These are phyloP conservation scores for Penicillium griseofulvum DNA, from an alignment of 2,329 filamentous ascomycete species.

Conservation along the genomic window DNA sequence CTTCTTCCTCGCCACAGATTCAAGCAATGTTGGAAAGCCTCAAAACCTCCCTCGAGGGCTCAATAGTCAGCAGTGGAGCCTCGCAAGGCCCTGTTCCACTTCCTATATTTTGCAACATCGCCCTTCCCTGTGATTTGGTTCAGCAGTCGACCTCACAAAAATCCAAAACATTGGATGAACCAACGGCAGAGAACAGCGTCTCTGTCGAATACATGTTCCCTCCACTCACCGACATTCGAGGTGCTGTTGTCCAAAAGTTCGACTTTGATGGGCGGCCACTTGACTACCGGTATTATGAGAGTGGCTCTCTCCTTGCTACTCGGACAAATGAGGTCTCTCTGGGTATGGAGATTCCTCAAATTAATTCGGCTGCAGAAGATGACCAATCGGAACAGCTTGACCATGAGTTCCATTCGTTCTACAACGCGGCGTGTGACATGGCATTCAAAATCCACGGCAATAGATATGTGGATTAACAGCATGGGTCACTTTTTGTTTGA, in stretches of 20 bases:
- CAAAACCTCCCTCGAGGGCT: conserved; percentile 17
- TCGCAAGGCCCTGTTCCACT: conserved; percentile 17
- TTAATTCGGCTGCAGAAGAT: conserved; percentile 1
- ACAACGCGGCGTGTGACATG: conserved; percentile 37
- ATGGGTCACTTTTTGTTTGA: not conserved
- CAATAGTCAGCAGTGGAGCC: conserved; percentile 17
- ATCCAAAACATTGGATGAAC: not conserved
- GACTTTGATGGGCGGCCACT: conserved; percentile 33
- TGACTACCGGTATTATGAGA: conserved; percentile 32
- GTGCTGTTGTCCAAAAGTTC: conserved; percentile 31
- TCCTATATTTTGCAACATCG: conserved; percentile 33
- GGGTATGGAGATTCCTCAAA: conserved; percentile 24
- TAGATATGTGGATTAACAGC: conserved; percentile 1
- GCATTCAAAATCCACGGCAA: conserved; percentile 34
- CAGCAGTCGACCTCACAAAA: not conserved
- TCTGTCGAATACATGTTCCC: conserved; percentile 37
- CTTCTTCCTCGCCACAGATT: not conserved
- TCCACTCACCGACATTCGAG: conserved; percentile 29
- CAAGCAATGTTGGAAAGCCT: conserved; percentile 22
- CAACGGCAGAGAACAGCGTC: conserved; percentile 11
- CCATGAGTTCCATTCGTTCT: conserved; percentile 36
- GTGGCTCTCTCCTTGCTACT: conserved; percentile 32
- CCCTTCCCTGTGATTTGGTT: conserved; percentile 28
- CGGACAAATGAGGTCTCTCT: conserved; percentile 34
- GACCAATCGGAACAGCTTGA: conserved; percentile 13